Evolutionary conservation across 352 stramenopile species (phyloP), one percentile per base, ranked within the genome.

Genomic region (Phytophthora colocasiae): DNA sequence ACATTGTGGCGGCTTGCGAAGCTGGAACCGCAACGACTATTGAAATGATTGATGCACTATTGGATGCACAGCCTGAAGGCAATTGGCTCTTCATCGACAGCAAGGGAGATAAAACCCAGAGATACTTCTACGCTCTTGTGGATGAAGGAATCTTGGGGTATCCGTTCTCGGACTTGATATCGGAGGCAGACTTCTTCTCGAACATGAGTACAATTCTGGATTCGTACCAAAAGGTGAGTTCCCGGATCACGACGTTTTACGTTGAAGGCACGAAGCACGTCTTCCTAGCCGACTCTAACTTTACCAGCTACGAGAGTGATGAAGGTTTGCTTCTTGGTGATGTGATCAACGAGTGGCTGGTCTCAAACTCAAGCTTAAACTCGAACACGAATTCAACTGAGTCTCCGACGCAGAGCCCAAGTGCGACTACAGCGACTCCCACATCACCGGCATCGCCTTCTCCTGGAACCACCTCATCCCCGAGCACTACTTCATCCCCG

Each of bases 21-120:
- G 63, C 73, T 43, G 63, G 75, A 5, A 75, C 68, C 10, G 56
- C 47, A 14, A 80, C 63, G 0, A 73, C 75, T 3, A 56, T 63
- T 1, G 66, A 88, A 17, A 59, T 92, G 44, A 71, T 89, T 32
- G 63, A 71, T 46, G 38, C 56, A 2, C 43, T 90, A 39, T 57
- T 90, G 27, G 52, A 83, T 32, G 50, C 56, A 12, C 69, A 73
- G 15, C 54, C 79, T 14, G 70, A 58, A 32, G 65, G 59, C 39
- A 69, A 87, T 44, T 92, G 83, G 83, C 49, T 92, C 10, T 89
- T 85, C 53, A 74, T 89, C 54, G 52, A 87, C 61, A 90, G 77
- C 64, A 89, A 83, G 50, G 71, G 45, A 51, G 83, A 92, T 64
- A 64, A 65, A 31, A 84, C 69, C 3, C 83, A 92, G 63, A 75